phyloP scores from a whole-genome alignment of 78 protist species.

The Speleostelium caveatum region DNA sequence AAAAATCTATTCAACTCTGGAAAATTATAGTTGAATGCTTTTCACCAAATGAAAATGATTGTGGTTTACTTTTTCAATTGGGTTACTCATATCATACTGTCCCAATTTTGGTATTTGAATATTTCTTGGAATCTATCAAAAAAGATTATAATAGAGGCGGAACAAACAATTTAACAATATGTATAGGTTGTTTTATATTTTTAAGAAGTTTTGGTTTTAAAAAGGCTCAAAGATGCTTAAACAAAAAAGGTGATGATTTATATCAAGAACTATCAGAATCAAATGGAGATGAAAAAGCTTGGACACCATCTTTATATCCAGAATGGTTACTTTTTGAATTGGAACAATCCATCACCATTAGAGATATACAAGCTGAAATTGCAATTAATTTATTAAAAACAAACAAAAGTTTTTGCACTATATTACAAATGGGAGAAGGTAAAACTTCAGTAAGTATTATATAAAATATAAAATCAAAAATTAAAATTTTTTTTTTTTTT shows the following conservation, averaged over 20 bases:
- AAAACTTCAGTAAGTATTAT: conserved; percentile 13
- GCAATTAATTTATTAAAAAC: background rate
- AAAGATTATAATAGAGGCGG: background rate
- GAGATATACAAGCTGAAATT: conserved; percentile 1
- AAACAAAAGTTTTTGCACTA: background rate
- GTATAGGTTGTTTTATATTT: too few species aligned
- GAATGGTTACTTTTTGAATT: conserved; percentile 1
- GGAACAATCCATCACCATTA: background rate
- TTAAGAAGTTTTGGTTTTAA: too few species aligned
- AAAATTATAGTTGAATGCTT: too few species aligned
- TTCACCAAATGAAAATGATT: background rate
- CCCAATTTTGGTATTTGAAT: background rate
- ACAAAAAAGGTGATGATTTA: too few species aligned
- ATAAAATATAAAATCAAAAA: too few species aligned
- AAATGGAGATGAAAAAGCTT: too few species aligned
- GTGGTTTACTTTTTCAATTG: too few species aligned
- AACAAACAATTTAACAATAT: too few species aligned
- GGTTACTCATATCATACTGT: background rate
- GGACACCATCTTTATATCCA: background rate
- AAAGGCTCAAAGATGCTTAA: too few species aligned
- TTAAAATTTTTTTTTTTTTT: too few species aligned
- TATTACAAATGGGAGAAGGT: conserved; percentile 27
- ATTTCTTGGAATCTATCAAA: background rate
- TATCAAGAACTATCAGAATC: too few species aligned
- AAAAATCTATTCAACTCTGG: background rate